Evolutionary conservation across 257 asterid genomes (phyloP), one percentile per base, ranked within the genome.

Genomic region (Apocynum venetum): DNA sequence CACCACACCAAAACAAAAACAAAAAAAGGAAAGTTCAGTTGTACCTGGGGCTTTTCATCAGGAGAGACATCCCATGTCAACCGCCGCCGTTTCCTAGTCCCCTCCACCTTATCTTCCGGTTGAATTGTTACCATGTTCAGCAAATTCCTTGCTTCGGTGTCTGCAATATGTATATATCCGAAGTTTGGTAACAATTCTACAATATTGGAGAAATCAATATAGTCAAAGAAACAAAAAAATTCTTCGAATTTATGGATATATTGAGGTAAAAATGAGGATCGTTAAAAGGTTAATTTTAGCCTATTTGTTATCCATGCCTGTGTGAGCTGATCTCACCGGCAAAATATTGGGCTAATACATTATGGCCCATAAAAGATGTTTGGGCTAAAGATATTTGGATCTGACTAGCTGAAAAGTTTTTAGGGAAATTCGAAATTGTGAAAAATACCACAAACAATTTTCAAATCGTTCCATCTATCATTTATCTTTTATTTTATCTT

Each of bases 1-100:
- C 47, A 44, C 3, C 6, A 44, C 47, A 44, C 3, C 3, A 44
- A 44, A 44, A 44, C 47, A 3, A 44, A 44, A 44, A 77, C 2
- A 17, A 31, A 44, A 53, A 15, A 69, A 72, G 19, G 31, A 48
- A 49, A 71, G 48, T 77, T 57, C 51, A 47, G 10, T 8, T 4
- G 35, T 8, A 89, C 92, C 91, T 85, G 84, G 0, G 73, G 81
- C 69, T 82, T 74, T 31, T 72, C 81, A 77, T 89, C 80, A 69
- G 86, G 86, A 52, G 89, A 89, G 8, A 82, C 86, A 81, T 89
- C 96, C 89, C 92, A 86, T 64, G 92, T 67, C 75, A 87, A 80
- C 72, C 96, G 96, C 44, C 87, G 94, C 46, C 97, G 91, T 73
- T 90, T 90, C 71, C 92, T 77, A 17, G 78, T 76, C 78, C 84